Conservation (phyloP, 2,329 filamentous ascomycete genomes). For the Myrmaecium sp. region DNA sequence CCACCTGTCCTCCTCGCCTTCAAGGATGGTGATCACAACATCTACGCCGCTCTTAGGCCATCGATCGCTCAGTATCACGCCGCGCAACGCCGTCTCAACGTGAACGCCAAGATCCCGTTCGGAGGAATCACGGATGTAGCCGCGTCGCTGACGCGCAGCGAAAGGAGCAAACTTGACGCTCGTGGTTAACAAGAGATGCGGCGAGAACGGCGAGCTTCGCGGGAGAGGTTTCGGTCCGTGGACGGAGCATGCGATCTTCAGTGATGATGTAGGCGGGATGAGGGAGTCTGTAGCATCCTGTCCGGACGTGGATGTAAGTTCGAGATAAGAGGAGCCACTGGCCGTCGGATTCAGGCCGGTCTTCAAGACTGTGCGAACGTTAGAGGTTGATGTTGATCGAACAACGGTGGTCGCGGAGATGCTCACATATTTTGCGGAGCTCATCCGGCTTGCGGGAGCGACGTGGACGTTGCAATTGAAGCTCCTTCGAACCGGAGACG, state of each 20-base stretch:
- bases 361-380: conserved; percentile 51
- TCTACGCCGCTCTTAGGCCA: conserved; percentile 99
- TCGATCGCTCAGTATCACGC: conserved; percentile 77
- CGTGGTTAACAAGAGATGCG: conserved; percentile 78
- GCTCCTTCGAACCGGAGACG: conserved; percentile 28
- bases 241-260: conserved; percentile 86
- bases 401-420: background rate
- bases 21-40: conserved; percentile 78
- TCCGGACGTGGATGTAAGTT: conserved; percentile 29
- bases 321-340: conserved; percentile 80
- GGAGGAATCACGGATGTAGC: conserved; percentile 69
- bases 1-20: conserved; percentile 72
- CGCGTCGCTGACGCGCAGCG: conserved; percentile 63
- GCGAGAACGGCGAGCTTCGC: conserved; percentile 77
- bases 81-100: conserved; percentile 75
- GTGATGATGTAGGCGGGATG: conserved; percentile 42
- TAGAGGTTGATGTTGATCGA: conserved; percentile 3
- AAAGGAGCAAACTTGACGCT: conserved; percentile 97
- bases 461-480: conserved; percentile 30
- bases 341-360: conserved; percentile 87
- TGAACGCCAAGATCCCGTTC: conserved; percentile 86
- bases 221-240: conserved; percentile 86
- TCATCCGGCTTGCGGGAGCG: conserved; percentile 49
- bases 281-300: conserved; percentile 19
- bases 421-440: conserved; percentile 74